Evolutionary conservation across 2,329 filamentous ascomycete species (phyloP).

Genomic region (Coniochaeta prunicola): DNA sequence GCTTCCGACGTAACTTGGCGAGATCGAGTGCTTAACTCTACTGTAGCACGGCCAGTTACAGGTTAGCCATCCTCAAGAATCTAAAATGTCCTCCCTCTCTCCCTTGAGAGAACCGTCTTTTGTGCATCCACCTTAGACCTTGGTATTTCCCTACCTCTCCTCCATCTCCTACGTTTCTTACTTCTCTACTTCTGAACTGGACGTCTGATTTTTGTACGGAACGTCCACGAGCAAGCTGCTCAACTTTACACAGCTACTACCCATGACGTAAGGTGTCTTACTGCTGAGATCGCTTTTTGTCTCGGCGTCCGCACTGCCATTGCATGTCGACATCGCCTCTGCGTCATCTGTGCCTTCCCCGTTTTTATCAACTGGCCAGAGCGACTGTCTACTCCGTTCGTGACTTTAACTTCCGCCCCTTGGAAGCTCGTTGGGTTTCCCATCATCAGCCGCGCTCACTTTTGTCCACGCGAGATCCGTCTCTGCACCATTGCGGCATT

Average conservation of each 20-base stretch:
- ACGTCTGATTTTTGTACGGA: too few species aligned
- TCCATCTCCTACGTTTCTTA: too few species aligned
- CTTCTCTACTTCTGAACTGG: too few species aligned
- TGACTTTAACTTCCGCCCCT: not conserved
- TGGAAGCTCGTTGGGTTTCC: not conserved
- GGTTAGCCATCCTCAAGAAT: too few species aligned
- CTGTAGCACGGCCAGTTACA: too few species aligned
- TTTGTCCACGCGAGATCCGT: not conserved
- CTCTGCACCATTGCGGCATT: not conserved
- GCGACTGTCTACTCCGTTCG: not conserved
- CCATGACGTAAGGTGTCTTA: not conserved
- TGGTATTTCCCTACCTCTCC: too few species aligned
- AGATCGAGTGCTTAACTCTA: too few species aligned
- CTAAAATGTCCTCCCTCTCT: too few species aligned
- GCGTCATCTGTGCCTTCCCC: not conserved
- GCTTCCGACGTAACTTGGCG: too few species aligned
- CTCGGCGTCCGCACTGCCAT: not conserved
- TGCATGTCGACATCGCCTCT: not conserved
- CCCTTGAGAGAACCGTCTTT: too few species aligned
- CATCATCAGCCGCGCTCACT: not conserved
- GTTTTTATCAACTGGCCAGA: not conserved
- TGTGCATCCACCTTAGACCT: too few species aligned
- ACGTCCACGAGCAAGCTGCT: not conserved
- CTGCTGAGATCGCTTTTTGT: not conserved
- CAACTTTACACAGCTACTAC: not conserved